Evolutionary conservation across 2,329 filamentous ascomycete genomes (phyloP), one percentile per base, ranked within the genome.

Genomic region (Orbilia javanica): DNA sequence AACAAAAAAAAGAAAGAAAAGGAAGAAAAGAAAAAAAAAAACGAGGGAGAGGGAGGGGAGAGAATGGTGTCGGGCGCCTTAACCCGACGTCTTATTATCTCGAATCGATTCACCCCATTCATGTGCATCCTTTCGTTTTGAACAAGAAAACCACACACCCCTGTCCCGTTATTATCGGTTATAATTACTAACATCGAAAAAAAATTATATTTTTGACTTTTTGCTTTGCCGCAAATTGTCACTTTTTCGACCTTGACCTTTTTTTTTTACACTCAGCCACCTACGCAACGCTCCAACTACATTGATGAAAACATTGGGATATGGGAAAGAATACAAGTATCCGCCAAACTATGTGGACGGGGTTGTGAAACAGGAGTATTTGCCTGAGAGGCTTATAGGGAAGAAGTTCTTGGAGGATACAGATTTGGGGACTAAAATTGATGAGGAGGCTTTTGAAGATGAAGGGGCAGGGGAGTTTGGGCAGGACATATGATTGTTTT

Each of bases 321-420:
- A 94, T 82, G 94, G 94, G 0, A 91, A 90, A 62, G 92, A 94
- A 83, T 99, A 99, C 84, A 98, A 98, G 84, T 98, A 99, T 83
- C 97, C 97, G 81, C 96, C 96, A 0, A 93, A 97, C 81, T 99
- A 95, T 82, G 85, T 88, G 63, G 90, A 94, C 78, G 96, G 96
- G 0, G 89, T 86, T 81, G 95, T 98, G 0, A 88, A 87, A 79
- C 96, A 99, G 85, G 92, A 81, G 25, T 99, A 98, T 84, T 84
- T 99, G n/a, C 96, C 96, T 0, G 91, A 93, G 10, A 88, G 88
- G 69, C 84, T 99, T 6, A 83, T 86, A 39, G 93, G 91, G 0
- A 87, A 92, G 57, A 86, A 82, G 20, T 98, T 98, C 82, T 84
- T 98, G 42, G 93, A 96, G 82, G 90, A 94, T 3, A 85, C 87